Evolutionary conservation across 2,329 filamentous ascomycete species (phyloP).

Genomic region (Ceratocystis smalleyi): DNA sequence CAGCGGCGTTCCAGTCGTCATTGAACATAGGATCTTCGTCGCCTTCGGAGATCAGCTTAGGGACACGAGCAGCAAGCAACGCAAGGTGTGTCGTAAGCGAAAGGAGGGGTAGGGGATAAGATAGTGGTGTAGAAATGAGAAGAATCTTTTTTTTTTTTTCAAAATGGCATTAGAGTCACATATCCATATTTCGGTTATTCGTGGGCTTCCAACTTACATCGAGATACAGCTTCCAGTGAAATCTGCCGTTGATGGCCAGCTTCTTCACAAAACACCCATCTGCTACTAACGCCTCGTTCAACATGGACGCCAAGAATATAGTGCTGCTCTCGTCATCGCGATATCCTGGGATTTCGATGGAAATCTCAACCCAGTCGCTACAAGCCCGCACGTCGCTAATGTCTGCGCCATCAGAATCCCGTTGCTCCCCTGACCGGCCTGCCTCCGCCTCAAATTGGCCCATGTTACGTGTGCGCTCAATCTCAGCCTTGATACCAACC

Average conservation of each 20-base stretch:
- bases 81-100: slow-evolving; percentile 89
- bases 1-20: slow-evolving; percentile 85
- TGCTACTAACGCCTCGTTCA: slow-evolving; percentile 69
- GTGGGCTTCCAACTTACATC: slow-evolving; percentile 50
- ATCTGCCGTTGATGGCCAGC: slow-evolving; percentile 75
- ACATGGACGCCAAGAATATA: slow-evolving; percentile 74
- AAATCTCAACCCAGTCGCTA: slow-evolving; percentile 71
- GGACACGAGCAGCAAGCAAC: slow-evolving; percentile 71
- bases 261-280: slow-evolving; percentile 53
- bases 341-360: slow-evolving; percentile 79
- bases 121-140: slow-evolving; percentile 80
- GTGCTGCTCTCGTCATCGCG: slow-evolving; percentile 83
- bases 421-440: slow-evolving; percentile 21
- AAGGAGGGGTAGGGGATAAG: slow-evolving; percentile 82
- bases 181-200: not conserved
- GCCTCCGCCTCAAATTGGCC: slow-evolving; percentile 20
- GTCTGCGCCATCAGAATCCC: slow-evolving; percentile 28
- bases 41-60: slow-evolving; percentile 67
- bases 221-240: slow-evolving; percentile 92
- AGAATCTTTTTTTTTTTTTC: slow-evolving; percentile 68
- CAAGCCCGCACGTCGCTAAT: slow-evolving; percentile 25
- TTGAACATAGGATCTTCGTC: slow-evolving; percentile 97
- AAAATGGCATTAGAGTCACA: slow-evolving; percentile 14
- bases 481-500: slow-evolving; percentile 88
- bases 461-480: slow-evolving; percentile 49